Base-by-base conservation (phyloP, 1,284 basidiomycete species). In the Retiboletus fuscus region DNA sequence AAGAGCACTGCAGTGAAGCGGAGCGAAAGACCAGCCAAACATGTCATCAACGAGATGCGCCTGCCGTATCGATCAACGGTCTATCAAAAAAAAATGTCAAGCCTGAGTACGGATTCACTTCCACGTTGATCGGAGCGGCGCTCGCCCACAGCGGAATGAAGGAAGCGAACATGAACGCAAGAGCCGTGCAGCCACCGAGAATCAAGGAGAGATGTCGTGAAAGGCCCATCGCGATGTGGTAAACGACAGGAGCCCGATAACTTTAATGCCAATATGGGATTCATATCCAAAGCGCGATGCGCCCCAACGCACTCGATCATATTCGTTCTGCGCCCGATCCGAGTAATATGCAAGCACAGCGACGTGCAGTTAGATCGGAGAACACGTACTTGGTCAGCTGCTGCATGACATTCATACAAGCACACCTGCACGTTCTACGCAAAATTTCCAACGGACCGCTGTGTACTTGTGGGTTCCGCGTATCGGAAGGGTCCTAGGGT, bases 121-220 rank as follows among this genome's bases (percentile, higher is more conserved):
- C 61, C 34, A 49, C 44, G 34, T 8, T 39, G 60, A 62, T 58
- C 47, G 46, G 30, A 63, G 53, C 39, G 22, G n/a, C 15, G 68
- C 78, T 55, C 65, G 83, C 84, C 85, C 83, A 85, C 10, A 84
- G 81, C 3, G 83, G 84, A 66, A 86, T 85, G 69, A 86, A 85
- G 0, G 85, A 86, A n/a, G 84, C 84, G 49, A 86, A 70, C 81
- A 85, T 83, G 70, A 84, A 86, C 0, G 82, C 84, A 60, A 85
- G 78, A 0, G 84, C 78, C 2, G 84, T 86, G 70, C 79, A 84
- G 5, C 84, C 5, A 39, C 34, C 34, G 7, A 39, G 34, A n/a
- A n/a, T n/a, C n/a, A n/a, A n/a, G n/a, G n/a, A n/a, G n/a, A n/a
- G n/a, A n/a, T n/a, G n/a, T n/a, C n/a, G n/a, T n/a, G n/a, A n/a